Percentiles rank a stretch among this genome's conserved stretches.
Evolutionary conservation across 164 flowering plant species (phyloP).

Genomic region (Annona squamosa): DNA sequence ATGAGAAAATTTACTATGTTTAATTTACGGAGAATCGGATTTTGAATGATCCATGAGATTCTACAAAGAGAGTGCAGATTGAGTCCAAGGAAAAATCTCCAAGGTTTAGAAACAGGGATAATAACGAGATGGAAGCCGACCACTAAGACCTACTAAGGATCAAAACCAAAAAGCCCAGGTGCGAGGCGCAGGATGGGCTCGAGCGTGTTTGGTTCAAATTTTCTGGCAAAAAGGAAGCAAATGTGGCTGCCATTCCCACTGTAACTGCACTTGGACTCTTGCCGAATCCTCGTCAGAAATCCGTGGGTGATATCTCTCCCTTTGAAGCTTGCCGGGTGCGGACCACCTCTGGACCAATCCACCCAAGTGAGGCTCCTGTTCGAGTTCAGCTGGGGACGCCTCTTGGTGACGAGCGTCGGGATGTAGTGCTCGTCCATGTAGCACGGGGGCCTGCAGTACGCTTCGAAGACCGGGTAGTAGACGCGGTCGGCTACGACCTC

Average conservation of each 20-base stretch:
- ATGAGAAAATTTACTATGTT: too few relatives aligned
- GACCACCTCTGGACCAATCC: conserved; percentile 35
- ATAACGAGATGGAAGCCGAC: not conserved
- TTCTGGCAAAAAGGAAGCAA: conserved; percentile 34
- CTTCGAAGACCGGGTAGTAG: conserved; percentile 16
- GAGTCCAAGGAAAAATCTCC: too few relatives aligned
- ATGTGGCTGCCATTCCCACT: conserved; percentile 8
- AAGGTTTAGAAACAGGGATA: too few relatives aligned
- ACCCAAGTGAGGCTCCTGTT: conserved; percentile 33
- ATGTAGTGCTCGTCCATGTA: conserved; percentile 38
- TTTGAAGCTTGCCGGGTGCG: conserved; percentile 29
- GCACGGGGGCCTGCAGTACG: conserved; percentile 20
- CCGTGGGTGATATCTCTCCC: conserved; percentile 13
- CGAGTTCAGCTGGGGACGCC: conserved; percentile 7
- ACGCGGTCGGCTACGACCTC: conserved; percentile 20
- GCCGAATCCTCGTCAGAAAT: conserved; percentile 18
- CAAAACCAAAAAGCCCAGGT: conserved; percentile 32
- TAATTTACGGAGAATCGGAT: too few relatives aligned
- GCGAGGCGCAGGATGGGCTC: conserved; percentile 27
- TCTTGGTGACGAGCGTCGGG: conserved; percentile 26
- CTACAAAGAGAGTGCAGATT: too few relatives aligned
- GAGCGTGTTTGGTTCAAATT: conserved; percentile 22
- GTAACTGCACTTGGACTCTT: conserved; percentile 18
- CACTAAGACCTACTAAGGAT: conserved; percentile 5
- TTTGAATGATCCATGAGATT: too few relatives aligned